A percentile compares a stretch with the other conserved stretches of the same genome.
Evolutionary conservation across 1,284 basidiomycete genomes (phyloP).

Genomic region (Moesziomyces globuligerus): DNA sequence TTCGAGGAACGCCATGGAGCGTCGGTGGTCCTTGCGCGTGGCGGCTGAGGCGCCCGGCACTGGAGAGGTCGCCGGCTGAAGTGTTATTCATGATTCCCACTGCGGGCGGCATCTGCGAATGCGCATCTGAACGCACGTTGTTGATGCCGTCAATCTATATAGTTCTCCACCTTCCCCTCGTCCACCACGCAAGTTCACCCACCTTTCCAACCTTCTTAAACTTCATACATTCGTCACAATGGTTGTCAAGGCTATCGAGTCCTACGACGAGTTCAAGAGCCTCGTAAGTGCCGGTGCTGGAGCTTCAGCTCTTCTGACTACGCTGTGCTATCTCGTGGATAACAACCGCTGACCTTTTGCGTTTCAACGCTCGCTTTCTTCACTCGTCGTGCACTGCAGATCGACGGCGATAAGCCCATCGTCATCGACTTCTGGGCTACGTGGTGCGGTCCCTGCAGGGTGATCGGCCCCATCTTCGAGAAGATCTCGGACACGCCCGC

Average conservation of each 20-base stretch:
- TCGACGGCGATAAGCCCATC: conserved; percentile 71
- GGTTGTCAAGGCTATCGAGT: conserved; percentile 71
- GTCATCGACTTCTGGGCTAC: conserved; percentile 67
- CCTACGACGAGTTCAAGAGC: conserved; percentile 72
- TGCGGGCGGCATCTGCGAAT: background rate
- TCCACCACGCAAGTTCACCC: background rate
- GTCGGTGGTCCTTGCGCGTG: background rate
- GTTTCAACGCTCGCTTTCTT: background rate
- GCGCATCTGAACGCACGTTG: background rate
- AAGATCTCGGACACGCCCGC: conserved; percentile 71
- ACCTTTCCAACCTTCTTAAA: background rate
- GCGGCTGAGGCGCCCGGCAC: no score
- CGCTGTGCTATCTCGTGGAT: no score
- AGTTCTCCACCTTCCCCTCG: background rate
- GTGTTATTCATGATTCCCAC: no score
- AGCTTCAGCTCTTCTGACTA: no score
- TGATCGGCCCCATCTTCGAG: conserved; percentile 82
- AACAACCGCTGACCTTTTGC: conserved; percentile 4
- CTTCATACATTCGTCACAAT: conserved; percentile 24
- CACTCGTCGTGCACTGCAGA: conserved; percentile 52
- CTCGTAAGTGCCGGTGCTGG: conserved; percentile 68
- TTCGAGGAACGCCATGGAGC: conserved; percentile 2
- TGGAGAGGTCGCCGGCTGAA: no score
- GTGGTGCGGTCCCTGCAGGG: conserved; percentile 73
- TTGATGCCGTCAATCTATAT: background rate